Evolutionary conservation across 2,329 filamentous ascomycete genomes (phyloP).

Genomic region (Xylariales sp.): DNA sequence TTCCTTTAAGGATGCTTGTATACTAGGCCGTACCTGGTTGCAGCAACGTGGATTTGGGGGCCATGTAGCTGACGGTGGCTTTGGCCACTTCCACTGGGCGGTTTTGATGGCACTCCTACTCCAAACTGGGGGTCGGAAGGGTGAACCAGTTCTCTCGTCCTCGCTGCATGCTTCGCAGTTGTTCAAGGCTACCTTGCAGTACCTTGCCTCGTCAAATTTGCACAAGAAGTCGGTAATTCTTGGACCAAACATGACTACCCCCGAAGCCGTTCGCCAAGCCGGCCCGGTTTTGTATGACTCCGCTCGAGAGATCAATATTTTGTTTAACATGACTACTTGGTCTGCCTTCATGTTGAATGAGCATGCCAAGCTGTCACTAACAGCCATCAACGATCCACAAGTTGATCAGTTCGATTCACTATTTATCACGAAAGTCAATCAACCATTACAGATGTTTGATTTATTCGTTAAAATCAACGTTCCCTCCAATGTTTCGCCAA

Average conservation of each 20-base stretch:
- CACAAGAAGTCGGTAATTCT: conserved; percentile 72
- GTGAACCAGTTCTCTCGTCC: conserved; percentile 76
- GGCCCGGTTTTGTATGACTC: conserved; percentile 83
- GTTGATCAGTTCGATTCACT: conserved; percentile 85
- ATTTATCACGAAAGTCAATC: conserved; percentile 76
- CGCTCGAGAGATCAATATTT: conserved; percentile 77
- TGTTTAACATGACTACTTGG: conserved; percentile 92
- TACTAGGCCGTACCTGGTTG: conserved; percentile 89
- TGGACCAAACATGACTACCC: conserved; percentile 57
- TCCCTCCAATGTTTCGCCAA: conserved; percentile 41
- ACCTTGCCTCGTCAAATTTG: conserved; percentile 80
- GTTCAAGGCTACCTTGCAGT: conserved; percentile 94
- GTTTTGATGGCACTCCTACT: conserved; percentile 83
- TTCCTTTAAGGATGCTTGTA: conserved; percentile 83
- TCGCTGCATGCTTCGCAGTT: conserved; percentile 92
- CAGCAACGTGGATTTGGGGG: conserved; percentile 85
- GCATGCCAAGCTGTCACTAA: conserved; percentile 79
- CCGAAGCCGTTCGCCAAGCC: conserved; percentile 56
- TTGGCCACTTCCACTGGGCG: conserved; percentile 93
- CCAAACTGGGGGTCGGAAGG: conserved; percentile 78
- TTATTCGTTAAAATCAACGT: conserved; percentile 53
- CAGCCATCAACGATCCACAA: conserved; percentile 77
- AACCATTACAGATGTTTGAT: conserved; percentile 68
- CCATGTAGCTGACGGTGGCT: conserved; percentile 79
- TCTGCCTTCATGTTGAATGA: conserved; percentile 79